phyloP scores from a whole-genome alignment of 345 rosid genomes.

The Hevea brasiliensis region DNA sequence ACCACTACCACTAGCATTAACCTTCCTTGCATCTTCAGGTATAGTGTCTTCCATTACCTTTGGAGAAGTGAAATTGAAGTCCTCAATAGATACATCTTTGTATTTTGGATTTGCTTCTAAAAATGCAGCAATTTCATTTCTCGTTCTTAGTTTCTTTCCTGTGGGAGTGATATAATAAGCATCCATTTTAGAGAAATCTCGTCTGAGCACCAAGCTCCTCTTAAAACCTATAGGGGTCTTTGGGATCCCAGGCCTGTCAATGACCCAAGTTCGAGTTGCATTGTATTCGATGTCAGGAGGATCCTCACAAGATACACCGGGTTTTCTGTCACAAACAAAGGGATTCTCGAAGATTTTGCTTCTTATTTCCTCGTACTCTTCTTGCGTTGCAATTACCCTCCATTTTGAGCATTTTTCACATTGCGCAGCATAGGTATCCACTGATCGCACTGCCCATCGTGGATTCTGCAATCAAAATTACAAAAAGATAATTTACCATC shows the following conservation, averaged over 20 bases:
- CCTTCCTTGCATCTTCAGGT: slow-evolving; percentile 50
- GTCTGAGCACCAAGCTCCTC: slow-evolving; percentile 66
- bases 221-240: slow-evolving; percentile 84
- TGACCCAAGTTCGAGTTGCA: slow-evolving; percentile 69
- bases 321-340: slow-evolving; percentile 50
- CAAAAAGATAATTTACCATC: background rate
- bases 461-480: slow-evolving; percentile 16
- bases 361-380: slow-evolving; percentile 78
- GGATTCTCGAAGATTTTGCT: slow-evolving; percentile 50
- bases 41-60: slow-evolving; percentile 84
- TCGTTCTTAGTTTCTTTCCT: slow-evolving; percentile 72
- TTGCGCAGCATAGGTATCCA: slow-evolving; percentile 78
- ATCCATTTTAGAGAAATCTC: slow-evolving; percentile 79
- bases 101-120: slow-evolving; percentile 51
- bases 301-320: slow-evolving; percentile 57
- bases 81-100: slow-evolving; percentile 46
- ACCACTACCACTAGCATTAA: slow-evolving; percentile 18
- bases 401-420: slow-evolving; percentile 72
- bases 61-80: slow-evolving; percentile 51
- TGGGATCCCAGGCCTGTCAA: slow-evolving; percentile 82
- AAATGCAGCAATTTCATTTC: slow-evolving; percentile 58
- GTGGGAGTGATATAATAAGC: slow-evolving; percentile 76
- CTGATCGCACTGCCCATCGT: slow-evolving; percentile 22
- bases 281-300: slow-evolving; percentile 70
- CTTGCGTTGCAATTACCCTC: slow-evolving; percentile 61